phyloP scores from a whole-genome alignment of 176 grass and related monocot species.

The Aegilops bicornis region DNA sequence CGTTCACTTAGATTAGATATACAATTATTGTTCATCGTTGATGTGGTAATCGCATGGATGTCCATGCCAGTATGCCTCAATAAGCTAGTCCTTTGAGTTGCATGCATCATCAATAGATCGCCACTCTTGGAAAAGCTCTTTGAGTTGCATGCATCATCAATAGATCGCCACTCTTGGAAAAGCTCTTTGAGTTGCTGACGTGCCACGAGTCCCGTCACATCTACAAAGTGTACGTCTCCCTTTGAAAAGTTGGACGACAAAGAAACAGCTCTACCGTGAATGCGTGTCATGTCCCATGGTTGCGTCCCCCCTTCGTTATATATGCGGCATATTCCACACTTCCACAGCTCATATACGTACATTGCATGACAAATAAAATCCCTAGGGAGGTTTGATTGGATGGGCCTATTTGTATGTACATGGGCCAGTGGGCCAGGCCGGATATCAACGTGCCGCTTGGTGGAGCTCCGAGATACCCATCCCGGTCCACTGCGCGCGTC shows the following conservation, averaged over 20 bases:
- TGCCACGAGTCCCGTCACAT: neutral
- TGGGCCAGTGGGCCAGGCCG: constrained; percentile 13
- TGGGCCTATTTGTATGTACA: neutral
- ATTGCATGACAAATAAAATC: neutral
- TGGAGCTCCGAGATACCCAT: neutral
- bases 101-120: neutral
- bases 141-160: constrained; percentile 13
- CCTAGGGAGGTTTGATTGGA: neutral
- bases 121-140: neutral
- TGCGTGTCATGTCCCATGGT: neutral
- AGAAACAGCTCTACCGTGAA: neutral
- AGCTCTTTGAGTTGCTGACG: constrained; percentile 13
- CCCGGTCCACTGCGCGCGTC: constrained; percentile 16
- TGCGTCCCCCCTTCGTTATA: neutral
- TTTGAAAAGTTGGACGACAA: neutral
- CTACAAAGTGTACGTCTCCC: neutral
- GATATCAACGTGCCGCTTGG: neutral
- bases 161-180: neutral
- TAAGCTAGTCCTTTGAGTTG: neutral
- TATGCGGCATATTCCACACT: neutral
- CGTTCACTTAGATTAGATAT: neutral
- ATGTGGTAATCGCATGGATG: constrained; percentile 3
- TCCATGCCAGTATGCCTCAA: neutral
- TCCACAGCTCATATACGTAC: neutral
- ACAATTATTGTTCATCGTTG: neutral